A percentile compares a stretch with the other conserved stretches of the same genome.
These are phyloP conservation scores for Agrocybe pediades DNA, from an alignment of 768 basidiomycete genomes.

Conservation along the genomic window DNA sequence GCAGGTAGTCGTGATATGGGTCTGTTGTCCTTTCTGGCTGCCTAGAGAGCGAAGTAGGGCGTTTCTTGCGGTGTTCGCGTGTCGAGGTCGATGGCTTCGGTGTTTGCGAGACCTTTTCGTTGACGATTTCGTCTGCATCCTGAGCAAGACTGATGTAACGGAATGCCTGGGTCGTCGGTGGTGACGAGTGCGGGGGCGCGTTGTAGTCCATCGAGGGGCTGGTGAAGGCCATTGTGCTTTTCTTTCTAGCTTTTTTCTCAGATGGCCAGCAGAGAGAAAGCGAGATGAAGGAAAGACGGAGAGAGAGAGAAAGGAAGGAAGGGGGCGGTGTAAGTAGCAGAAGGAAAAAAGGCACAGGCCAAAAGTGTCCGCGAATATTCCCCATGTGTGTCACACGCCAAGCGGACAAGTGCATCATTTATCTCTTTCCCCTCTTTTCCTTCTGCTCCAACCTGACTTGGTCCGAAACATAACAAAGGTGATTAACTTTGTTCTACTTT, in stretches of 20 bases:
- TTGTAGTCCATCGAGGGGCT: slow-evolving; percentile 29
- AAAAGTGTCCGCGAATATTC: slow-evolving; percentile 4
- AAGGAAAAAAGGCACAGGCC: slow-evolving; percentile 10
- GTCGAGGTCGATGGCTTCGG: slow-evolving; percentile 4
- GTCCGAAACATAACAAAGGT: not conserved
- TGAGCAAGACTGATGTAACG: slow-evolving; percentile 21
- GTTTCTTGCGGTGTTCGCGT: slow-evolving; percentile 14
- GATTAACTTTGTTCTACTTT: not conserved
- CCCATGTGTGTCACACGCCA: slow-evolving; percentile 12
- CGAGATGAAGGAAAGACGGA: slow-evolving; percentile 9
- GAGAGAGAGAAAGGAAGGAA: slow-evolving; percentile 2
- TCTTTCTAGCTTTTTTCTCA: slow-evolving; percentile 24
- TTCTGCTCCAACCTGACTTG: not conserved
- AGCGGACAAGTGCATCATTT: slow-evolving; percentile 1
- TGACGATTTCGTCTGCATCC: slow-evolving; percentile 16
- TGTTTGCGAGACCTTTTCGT: slow-evolving; percentile 23
- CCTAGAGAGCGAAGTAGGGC: slow-evolving; percentile 13
- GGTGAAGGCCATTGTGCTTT: slow-evolving; percentile 18
- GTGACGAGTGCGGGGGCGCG: slow-evolving; percentile 13
- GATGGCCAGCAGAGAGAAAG: slow-evolving; percentile 33
- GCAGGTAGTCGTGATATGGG: not conserved
- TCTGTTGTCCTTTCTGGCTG: not conserved
- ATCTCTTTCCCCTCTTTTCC: not conserved
- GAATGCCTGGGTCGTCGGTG: slow-evolving; percentile 19
- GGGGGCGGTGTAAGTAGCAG: slow-evolving; percentile 2